These are phyloP conservation scores for Capsicum chinense DNA, from an alignment of 257 asterid species.

Conservation along the genomic window DNA sequence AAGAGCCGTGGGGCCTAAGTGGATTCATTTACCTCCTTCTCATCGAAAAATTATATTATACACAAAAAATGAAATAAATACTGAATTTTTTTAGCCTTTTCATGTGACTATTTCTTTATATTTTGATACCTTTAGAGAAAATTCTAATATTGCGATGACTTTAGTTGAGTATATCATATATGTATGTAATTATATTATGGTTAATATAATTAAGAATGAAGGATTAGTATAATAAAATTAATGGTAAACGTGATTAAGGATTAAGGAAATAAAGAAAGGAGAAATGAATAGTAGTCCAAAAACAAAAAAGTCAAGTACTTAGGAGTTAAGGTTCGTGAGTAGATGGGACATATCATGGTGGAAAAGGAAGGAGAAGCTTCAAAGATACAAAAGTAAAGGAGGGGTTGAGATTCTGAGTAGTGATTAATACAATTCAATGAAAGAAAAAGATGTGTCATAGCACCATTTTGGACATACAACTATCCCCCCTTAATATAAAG, in stretches of 20 bases:
- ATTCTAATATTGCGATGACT: not conserved
- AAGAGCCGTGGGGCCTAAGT: no score
- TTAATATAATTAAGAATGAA: not conserved
- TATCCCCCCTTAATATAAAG: slow-evolving; percentile 7
- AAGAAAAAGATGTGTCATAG: slow-evolving; percentile 18
- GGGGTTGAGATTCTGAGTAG: slow-evolving; percentile 28
- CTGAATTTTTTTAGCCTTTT: not conserved
- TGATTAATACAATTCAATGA: slow-evolving; percentile 29
- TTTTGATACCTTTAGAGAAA: no score
- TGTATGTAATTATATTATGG: not conserved
- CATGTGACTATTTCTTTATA: no score
- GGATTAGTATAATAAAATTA: not conserved
- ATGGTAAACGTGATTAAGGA: slow-evolving; percentile 28
- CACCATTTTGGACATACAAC: slow-evolving; percentile 22
- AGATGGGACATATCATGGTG: slow-evolving; percentile 30
- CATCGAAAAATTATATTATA: no score
- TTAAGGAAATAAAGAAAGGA: slow-evolving; percentile 18
- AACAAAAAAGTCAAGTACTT: slow-evolving; percentile 29
- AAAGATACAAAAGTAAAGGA: slow-evolving; percentile 27
- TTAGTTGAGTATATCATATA: not conserved
- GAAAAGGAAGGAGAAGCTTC: slow-evolving; percentile 28
- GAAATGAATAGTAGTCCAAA: slow-evolving; percentile 18
- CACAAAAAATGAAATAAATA: no score
- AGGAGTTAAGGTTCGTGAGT: slow-evolving; percentile 29
- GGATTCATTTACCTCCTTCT: no score